phyloP scores from a whole-genome alignment of 2,329 filamentous ascomycete genomes.

The Macrophomina pseudophaseolina region DNA sequence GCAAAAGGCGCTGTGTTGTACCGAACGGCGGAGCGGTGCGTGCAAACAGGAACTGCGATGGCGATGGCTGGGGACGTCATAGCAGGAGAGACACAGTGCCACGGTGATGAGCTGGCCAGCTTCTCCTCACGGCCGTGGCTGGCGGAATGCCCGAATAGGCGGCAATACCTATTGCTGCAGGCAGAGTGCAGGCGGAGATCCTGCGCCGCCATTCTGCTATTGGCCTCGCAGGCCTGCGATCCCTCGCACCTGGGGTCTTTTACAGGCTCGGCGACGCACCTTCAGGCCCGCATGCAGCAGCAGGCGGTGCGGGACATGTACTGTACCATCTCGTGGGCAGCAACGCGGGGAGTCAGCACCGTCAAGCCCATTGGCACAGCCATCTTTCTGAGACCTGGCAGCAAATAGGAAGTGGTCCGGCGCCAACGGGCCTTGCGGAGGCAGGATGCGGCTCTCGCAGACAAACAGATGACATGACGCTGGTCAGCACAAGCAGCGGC shows the following conservation, averaged over 20 bases:
- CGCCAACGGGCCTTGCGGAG: slow-evolving; percentile 1
- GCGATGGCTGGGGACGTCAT: background rate
- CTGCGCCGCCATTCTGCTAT: background rate
- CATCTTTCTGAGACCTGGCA: slow-evolving; percentile 19
- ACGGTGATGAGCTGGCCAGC: slow-evolving; percentile 15
- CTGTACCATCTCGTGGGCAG: background rate
- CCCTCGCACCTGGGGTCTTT: background rate
- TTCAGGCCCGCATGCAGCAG: slow-evolving; percentile 11
- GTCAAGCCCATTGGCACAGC: slow-evolving; percentile 1
- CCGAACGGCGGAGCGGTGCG: background rate
- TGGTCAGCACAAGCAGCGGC: background rate
- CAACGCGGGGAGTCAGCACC: slow-evolving; percentile 1
- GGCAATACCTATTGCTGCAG: slow-evolving; percentile 1
- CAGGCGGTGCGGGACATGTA: slow-evolving; percentile 15
- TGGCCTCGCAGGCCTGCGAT: slow-evolving; percentile 5
- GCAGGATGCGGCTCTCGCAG: slow-evolving; percentile 24
- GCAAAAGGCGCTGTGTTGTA: slow-evolving; percentile 6
- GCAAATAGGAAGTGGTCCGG: slow-evolving; percentile 9
- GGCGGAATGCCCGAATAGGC: slow-evolving; percentile 15
- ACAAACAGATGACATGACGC: slow-evolving; percentile 16
- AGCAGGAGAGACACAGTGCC: background rate
- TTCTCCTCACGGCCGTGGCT: slow-evolving; percentile 17
- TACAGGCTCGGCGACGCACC: slow-evolving; percentile 9
- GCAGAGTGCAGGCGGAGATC: slow-evolving; percentile 1
- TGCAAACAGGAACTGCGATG: background rate